A percentile compares a stretch with the other conserved stretches of the same genome.
Evolutionary conservation across 768 basidiomycete species (phyloP).

Genomic region (Mycena olivaceomarginata): DNA sequence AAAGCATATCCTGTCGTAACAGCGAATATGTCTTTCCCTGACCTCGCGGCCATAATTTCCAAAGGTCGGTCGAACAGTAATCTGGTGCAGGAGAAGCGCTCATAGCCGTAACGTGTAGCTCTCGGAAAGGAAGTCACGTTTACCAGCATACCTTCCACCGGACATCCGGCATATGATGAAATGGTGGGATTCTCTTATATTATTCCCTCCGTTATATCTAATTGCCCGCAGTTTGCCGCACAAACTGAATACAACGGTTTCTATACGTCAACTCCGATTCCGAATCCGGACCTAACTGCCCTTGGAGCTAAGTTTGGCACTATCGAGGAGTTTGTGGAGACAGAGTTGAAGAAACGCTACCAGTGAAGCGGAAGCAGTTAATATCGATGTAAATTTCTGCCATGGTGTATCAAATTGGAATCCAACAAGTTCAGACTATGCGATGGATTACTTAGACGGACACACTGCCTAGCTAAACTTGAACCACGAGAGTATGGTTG

Average conservation of each 20-base stretch:
- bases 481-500: too few relatives aligned
- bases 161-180: slow-evolving; percentile 40
- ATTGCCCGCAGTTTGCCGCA: neutral
- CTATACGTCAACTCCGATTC: slow-evolving; percentile 23
- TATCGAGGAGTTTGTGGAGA: slow-evolving; percentile 39
- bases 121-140: slow-evolving; percentile 39
- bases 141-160: neutral
- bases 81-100: neutral
- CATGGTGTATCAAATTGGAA: too few relatives aligned
- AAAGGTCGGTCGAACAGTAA: neutral
- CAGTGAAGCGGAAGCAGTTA: neutral
- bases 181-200: slow-evolving; percentile 26
- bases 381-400: neutral
- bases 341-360: neutral
- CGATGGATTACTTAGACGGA: too few relatives aligned
- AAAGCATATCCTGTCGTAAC: slow-evolving; percentile 25
- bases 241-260: slow-evolving; percentile 33
- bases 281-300: slow-evolving; percentile 36
- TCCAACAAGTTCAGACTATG: too few relatives aligned
- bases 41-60: neutral
- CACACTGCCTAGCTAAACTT: too few relatives aligned
- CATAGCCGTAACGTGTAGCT: slow-evolving; percentile 1
- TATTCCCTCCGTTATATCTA: neutral
- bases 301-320: slow-evolving; percentile 42
- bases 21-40: neutral